Conservation (phyloP, 352 stramenopile species). For the Phytophthora litchii region DNA sequence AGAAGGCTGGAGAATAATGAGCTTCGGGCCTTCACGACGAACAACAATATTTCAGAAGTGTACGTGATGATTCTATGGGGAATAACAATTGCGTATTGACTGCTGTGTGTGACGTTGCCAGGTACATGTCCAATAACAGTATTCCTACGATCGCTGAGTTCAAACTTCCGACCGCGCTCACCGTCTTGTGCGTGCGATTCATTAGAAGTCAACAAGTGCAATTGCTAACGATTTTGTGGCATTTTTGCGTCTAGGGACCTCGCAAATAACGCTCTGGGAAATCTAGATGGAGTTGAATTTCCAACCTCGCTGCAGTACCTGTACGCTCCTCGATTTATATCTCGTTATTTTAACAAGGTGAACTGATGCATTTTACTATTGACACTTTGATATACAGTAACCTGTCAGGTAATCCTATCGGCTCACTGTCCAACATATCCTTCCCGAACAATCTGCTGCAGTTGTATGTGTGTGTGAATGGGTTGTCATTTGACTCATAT, state of each 20-base stretch:
- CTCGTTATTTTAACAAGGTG: not conserved
- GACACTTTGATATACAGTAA: constrained; percentile 28
- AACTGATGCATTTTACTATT: not conserved
- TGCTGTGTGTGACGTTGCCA: not conserved
- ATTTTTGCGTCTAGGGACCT: constrained; percentile 20
- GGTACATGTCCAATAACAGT: constrained; percentile 41
- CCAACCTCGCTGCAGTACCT: constrained; percentile 30
- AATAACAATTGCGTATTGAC: too few species aligned
- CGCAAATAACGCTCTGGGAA: constrained; percentile 27
- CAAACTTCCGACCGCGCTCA: constrained; percentile 28
- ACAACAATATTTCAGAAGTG: constrained; percentile 29
- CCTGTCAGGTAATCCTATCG: constrained; percentile 45
- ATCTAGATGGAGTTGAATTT: constrained; percentile 15
- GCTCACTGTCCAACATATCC: constrained; percentile 25
- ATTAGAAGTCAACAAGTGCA: not conserved
- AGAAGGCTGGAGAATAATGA: constrained; percentile 40
- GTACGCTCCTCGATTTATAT: constrained; percentile 15
- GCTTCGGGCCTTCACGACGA: constrained; percentile 23
- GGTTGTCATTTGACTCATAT: not conserved
- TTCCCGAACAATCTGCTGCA: constrained; percentile 37
- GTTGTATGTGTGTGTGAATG: constrained; percentile 30
- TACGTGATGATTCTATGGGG: constrained; percentile 10
- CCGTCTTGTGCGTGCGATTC: constrained; percentile 27
- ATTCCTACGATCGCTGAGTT: constrained; percentile 31
- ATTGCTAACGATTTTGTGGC: not conserved